These are phyloP conservation scores for Candida anutae DNA, from an alignment of 1,139 yeast species.

Conservation along the genomic window DNA sequence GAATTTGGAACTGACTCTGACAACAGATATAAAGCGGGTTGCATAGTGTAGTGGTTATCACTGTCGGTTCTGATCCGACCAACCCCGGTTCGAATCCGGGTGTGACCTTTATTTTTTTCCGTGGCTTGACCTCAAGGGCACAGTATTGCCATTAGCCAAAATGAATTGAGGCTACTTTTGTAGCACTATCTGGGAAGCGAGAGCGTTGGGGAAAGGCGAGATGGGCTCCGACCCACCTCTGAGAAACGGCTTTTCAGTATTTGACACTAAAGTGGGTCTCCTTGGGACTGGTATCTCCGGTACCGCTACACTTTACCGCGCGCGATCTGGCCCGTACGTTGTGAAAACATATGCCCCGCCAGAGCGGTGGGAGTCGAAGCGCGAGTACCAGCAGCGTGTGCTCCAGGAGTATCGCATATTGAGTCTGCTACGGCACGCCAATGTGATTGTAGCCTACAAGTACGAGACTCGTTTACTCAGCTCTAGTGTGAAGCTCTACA, in stretches of 20 bases:
- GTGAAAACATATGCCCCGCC: slow-evolving; percentile 31
- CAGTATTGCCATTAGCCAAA: no score
- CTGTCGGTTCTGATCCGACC: slow-evolving; percentile 57
- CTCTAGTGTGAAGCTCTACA: slow-evolving; percentile 13
- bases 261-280: slow-evolving; percentile 1
- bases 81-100: slow-evolving; percentile 97
- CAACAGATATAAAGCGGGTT: slow-evolving; percentile 22
- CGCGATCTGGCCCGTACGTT: slow-evolving; percentile 22
- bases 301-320: slow-evolving; percentile 25
- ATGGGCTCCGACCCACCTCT: no score
- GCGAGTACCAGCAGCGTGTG: slow-evolving; percentile 29
- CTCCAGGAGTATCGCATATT: slow-evolving; percentile 30
- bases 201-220: no score
- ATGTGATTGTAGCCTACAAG: slow-evolving; percentile 24
- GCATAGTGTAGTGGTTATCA: slow-evolving; percentile 47
- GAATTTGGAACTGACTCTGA: no score
- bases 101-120: slow-evolving; percentile 53
- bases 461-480: slow-evolving; percentile 14
- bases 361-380: slow-evolving; percentile 27
- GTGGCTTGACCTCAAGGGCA: not conserved
- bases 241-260: not conserved
- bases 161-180: not conserved
- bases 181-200: no score
- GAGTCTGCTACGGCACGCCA: slow-evolving; percentile 20
- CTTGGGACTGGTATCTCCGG: slow-evolving; percentile 39